Conservation (phyloP, 148 eudicot species). For the Chenopodium suecicum region DNA sequence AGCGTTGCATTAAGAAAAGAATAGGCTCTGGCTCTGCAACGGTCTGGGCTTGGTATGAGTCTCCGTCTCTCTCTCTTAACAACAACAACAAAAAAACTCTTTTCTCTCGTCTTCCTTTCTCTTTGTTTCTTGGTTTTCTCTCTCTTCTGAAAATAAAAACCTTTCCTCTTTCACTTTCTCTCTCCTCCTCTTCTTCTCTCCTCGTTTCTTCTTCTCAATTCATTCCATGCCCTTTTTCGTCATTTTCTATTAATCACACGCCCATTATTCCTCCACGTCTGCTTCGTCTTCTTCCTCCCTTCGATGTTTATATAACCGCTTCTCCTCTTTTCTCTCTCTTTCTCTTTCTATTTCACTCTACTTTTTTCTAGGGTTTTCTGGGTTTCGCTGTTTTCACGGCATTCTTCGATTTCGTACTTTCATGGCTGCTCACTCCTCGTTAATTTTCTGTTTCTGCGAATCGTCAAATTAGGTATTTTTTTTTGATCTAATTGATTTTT, state of each 20-base stretch:
- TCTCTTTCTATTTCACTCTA: neutral
- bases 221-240: neutral
- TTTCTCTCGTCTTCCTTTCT: neutral
- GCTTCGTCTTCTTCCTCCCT: conserved; percentile 35
- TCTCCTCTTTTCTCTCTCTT: conserved; percentile 7
- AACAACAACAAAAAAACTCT: neutral
- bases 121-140: neutral
- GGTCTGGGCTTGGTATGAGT: conserved; percentile 1
- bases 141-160: neutral
- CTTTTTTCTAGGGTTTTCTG: conserved; percentile 46
- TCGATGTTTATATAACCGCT: conserved; percentile 16
- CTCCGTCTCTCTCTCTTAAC: neutral
- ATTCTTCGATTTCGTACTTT: neutral
- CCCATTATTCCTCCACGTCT: conserved; percentile 35
- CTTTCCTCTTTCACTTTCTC: neutral
- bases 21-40: conserved; percentile 1
- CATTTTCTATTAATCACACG: conserved; percentile 30
- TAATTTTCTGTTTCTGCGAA: neutral
- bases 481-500: conserved; percentile 3
- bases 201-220: neutral
- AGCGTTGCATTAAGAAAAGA: neutral
- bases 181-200: neutral
- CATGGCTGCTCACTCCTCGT: conserved; percentile 5
- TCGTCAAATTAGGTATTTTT: conserved; percentile 30
- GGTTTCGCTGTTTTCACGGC: neutral